Conservation (phyloP, 192 early-diverging fungal genomes). For the Oehlia diaphana region DNA sequence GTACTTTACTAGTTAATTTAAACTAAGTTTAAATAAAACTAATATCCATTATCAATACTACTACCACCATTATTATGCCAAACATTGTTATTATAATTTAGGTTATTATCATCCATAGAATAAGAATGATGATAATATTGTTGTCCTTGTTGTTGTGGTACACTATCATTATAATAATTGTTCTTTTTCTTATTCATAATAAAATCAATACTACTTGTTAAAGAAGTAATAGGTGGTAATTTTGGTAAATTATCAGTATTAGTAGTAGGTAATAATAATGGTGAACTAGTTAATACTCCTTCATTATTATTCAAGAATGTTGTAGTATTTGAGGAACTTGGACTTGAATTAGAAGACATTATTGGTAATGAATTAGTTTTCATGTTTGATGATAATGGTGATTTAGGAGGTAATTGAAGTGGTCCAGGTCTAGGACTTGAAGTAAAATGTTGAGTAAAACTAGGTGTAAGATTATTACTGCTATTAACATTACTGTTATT, state of each 20-base stretch:
- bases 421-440: background rate
- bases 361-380: background rate
- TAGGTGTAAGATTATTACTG: background rate
- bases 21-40: too few species aligned
- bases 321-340: background rate
- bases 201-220: background rate
- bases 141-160: background rate
- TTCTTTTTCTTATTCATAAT: background rate
- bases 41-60: background rate
- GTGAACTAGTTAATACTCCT: background rate
- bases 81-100: background rate
- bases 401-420: background rate
- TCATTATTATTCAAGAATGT: background rate
- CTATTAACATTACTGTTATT: background rate
- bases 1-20: too few species aligned
- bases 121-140: background rate
- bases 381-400: background rate
- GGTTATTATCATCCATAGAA: background rate
- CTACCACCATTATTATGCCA: background rate
- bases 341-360: background rate
- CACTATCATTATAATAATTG: background rate
- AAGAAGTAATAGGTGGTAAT: conserved; percentile 6
- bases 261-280: background rate
- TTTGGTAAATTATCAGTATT: background rate
- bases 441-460: conserved; percentile 16